phyloP scores from a whole-genome alignment of 2,329 filamentous ascomycete species.

The Boeremia lycopersici region DNA sequence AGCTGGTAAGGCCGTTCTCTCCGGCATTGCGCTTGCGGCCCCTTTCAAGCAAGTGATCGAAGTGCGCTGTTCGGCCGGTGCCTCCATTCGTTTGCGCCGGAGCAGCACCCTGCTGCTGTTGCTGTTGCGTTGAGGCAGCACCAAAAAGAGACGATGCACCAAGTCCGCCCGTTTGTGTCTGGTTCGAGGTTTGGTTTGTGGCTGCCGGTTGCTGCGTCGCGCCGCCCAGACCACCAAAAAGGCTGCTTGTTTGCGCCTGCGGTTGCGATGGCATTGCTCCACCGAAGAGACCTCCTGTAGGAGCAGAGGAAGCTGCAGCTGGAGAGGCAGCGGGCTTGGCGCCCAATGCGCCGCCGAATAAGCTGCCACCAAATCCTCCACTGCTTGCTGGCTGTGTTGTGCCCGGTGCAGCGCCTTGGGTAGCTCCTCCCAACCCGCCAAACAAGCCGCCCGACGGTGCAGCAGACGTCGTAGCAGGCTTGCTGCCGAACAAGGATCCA shows the following conservation, averaged over 20 bases:
- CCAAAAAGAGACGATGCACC: slow-evolving; percentile 37
- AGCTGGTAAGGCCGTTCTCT: slow-evolving; percentile 62
- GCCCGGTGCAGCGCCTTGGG: slow-evolving; percentile 31
- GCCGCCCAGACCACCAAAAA: slow-evolving; percentile 31
- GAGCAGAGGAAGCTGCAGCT: slow-evolving; percentile 27
- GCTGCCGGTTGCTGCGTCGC: slow-evolving; percentile 35
- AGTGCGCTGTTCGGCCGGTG: slow-evolving; percentile 62
- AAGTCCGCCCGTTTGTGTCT: slow-evolving; percentile 37
- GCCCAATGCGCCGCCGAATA: slow-evolving; percentile 36
- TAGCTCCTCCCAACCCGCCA: slow-evolving; percentile 33
- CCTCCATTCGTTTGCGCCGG: slow-evolving; percentile 41
- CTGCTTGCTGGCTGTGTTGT: slow-evolving; percentile 36
- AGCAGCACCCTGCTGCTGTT: slow-evolving; percentile 41
- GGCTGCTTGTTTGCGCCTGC: slow-evolving; percentile 28
- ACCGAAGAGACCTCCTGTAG: slow-evolving; percentile 26
- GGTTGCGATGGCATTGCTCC: slow-evolving; percentile 33
- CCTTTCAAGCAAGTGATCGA: slow-evolving; percentile 68
- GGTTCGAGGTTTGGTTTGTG: slow-evolving; percentile 24
- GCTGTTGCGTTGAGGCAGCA: slow-evolving; percentile 32
- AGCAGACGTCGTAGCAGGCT: slow-evolving; percentile 27
- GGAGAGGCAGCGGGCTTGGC: slow-evolving; percentile 44
- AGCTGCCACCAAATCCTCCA: slow-evolving; percentile 42
- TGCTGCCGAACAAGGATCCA: slow-evolving; percentile 37
- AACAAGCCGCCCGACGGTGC: slow-evolving; percentile 38
- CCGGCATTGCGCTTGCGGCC: slow-evolving; percentile 71